Evolutionary conservation across 2,329 filamentous ascomycete genomes (phyloP), one percentile per base, ranked within the genome.

Genomic region (Trichoderma polysporum): DNA sequence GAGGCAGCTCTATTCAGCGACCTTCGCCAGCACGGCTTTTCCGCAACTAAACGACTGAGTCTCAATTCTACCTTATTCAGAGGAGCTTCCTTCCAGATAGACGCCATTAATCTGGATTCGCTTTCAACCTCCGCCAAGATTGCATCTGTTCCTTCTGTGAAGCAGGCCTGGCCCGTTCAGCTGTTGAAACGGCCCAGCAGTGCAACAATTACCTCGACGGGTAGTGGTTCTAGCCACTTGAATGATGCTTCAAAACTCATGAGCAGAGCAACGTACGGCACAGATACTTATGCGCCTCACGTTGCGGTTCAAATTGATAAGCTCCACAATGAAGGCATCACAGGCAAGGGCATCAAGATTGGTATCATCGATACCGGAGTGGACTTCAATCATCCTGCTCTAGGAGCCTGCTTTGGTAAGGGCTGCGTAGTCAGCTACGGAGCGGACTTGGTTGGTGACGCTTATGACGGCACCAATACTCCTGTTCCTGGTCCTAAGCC

Each of bases 241-340:
- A 47, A 27, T 7, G 31, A 61, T 4, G 35, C 31, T 3, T 22
- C 60, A 9, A 19, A 41, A 35, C 27, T 53, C n/a, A 10, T 50
- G 3, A 31, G 49, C 6, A 45, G 60, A 52, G 27, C 47, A 25
- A 47, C 49, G 7, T 35, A 58, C 8, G 33, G 2, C 2, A 50
- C 49, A 2, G 64, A 66, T 17, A 53, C 39, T 4, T 66, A 60
- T 39, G 41, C 45, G 2, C 80, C 84, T 0, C 85, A 87, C 60
- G 71, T 83, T 67, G 85, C 85, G 82, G 86, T 84, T 1, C 84
- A 86, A 73, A 81, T 87, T 17, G 81, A 85, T 72, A 82, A 83
- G 78, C 76, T 87, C 35, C 79, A 79, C 31, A 81, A 80, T 12
- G 74, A 82, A 66, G 84, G 83, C 0, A 69, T 82, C 65, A 82